These are phyloP conservation scores for Rhododendron mucronatum DNA, from an alignment of 148 eudicot genomes.

Conservation along the genomic window DNA sequence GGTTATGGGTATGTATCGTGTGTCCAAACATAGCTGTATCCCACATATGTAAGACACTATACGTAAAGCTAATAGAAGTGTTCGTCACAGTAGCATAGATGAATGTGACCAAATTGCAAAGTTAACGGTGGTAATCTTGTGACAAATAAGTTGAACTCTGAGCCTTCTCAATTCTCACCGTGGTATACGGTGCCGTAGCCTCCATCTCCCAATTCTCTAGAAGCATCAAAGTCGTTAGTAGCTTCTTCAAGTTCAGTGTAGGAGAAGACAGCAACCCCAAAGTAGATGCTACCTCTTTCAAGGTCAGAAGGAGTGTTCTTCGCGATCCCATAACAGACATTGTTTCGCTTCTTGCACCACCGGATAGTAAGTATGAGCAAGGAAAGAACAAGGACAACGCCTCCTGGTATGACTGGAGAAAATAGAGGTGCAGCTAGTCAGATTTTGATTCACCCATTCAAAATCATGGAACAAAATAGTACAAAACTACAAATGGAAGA, in stretches of 20 bases:
- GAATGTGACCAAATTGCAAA: neutral
- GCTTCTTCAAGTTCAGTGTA: slow-evolving; percentile 45
- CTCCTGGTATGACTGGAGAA: slow-evolving; percentile 26
- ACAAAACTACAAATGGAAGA: neutral
- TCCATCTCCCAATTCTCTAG: slow-evolving; percentile 50
- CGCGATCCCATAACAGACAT: neutral
- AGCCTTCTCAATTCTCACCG: slow-evolving; percentile 29
- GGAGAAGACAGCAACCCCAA: slow-evolving; percentile 40
- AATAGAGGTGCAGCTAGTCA: neutral
- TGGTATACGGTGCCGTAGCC: slow-evolving; percentile 57
- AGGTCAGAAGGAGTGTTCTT: slow-evolving; percentile 19
- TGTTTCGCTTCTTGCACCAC: slow-evolving; percentile 13
- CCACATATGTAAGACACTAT: neutral
- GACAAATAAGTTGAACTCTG: neutral
- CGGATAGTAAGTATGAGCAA: slow-evolving; percentile 16
- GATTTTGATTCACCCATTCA: neutral
- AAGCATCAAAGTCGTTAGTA: slow-evolving; percentile 39
- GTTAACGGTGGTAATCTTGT: neutral
- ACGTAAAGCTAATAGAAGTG: neutral
- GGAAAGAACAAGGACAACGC: slow-evolving; percentile 3
- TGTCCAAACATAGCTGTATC: neutral
- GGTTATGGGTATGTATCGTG: neutral
- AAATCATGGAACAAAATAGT: neutral
- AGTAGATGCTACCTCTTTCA: slow-evolving; percentile 24
- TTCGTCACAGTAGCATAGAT: neutral